Conservation (phyloP, 768 basidiomycete species). For the Vararia minispora region DNA sequence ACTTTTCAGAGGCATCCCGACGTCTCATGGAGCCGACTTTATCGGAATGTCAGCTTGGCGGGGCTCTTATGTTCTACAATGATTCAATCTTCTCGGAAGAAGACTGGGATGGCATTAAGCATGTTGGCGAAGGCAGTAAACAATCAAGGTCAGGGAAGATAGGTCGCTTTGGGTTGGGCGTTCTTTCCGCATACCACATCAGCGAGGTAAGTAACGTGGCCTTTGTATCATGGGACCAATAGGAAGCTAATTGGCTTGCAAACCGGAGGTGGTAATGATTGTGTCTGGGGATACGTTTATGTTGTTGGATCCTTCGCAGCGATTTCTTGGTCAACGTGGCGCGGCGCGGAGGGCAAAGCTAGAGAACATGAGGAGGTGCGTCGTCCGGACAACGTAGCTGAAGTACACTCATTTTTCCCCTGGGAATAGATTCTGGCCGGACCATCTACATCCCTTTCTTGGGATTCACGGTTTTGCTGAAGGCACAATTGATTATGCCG, state of each 20-base stretch:
- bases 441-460: slow-evolving; percentile 28
- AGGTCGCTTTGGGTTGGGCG: slow-evolving; percentile 42
- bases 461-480: slow-evolving; percentile 31
- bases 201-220: slow-evolving; percentile 27
- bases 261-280: slow-evolving; percentile 24
- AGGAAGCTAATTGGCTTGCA: no score
- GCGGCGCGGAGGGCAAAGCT: slow-evolving; percentile 16
- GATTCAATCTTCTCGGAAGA: slow-evolving; percentile 27
- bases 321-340: slow-evolving; percentile 18
- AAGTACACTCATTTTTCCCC: neutral
- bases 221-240: slow-evolving; percentile 17
- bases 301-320: slow-evolving; percentile 36
- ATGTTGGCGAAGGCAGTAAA: slow-evolving; percentile 36
- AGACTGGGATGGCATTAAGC: slow-evolving; percentile 37
- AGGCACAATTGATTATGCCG: slow-evolving; percentile 22
- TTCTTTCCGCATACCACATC: slow-evolving; percentile 41
- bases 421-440: slow-evolving; percentile 27
- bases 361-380: slow-evolving; percentile 24
- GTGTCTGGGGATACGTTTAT: slow-evolving; percentile 21
- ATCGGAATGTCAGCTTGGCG: slow-evolving; percentile 23
- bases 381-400: neutral
- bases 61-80: slow-evolving; percentile 36
- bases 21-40: slow-evolving; percentile 26
- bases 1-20: no score
- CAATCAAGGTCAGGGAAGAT: slow-evolving; percentile 26